phyloP scores from a whole-genome alignment of 2,329 filamentous ascomycete species.

The Diaporthe sp. region DNA sequence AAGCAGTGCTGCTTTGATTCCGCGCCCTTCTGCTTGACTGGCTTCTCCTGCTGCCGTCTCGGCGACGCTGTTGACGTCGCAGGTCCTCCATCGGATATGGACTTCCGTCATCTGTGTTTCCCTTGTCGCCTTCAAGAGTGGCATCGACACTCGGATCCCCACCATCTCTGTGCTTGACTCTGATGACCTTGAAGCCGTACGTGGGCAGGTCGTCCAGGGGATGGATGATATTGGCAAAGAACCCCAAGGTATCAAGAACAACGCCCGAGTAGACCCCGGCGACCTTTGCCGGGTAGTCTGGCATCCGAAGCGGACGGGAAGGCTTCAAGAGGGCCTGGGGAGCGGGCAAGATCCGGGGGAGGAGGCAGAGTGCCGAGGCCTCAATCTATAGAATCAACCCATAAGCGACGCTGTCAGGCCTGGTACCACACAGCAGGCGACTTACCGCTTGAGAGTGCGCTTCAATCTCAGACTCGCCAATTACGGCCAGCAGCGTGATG shows the following conservation, averaged over 20 bases:
- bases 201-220: constrained; percentile 3
- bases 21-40: neutral
- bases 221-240: constrained; percentile 58
- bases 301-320: constrained; percentile 67
- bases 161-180: neutral
- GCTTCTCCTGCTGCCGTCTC: neutral
- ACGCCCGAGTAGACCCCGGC: constrained; percentile 71
- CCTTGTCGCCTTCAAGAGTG: neutral
- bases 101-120: neutral
- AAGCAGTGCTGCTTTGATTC: neutral
- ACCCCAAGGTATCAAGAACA: constrained; percentile 68
- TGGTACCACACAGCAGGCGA: constrained; percentile 39
- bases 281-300: constrained; percentile 67
- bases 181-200: neutral
- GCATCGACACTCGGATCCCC: neutral
- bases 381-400: neutral
- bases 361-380: constrained; percentile 66
- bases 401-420: neutral
- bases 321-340: constrained; percentile 72
- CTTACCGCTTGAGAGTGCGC: constrained; percentile 72
- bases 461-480: constrained; percentile 71
- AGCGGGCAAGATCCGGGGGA: constrained; percentile 73
- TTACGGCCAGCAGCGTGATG: constrained; percentile 73
- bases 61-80: neutral
- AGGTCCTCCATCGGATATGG: neutral